These are phyloP conservation scores for Pseudogymnoascus sp. DNA, from an alignment of 2,329 filamentous ascomycete species.

Conservation along the genomic window DNA sequence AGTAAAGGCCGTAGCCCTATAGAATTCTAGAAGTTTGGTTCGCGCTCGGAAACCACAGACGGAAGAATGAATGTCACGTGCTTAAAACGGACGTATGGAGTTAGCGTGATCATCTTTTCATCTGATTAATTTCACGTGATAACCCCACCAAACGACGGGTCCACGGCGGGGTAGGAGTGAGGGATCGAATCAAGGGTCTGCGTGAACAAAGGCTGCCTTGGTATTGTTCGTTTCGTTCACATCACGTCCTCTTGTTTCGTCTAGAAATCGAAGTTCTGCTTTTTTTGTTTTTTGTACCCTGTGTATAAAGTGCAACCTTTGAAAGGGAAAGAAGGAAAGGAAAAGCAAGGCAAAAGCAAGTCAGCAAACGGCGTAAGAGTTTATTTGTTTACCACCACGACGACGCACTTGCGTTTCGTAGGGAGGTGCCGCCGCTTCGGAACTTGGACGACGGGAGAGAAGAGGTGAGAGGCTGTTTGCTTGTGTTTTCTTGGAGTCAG, in stretches of 20 bases:
- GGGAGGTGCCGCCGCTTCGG: not conserved
- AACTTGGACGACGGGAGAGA: not conserved
- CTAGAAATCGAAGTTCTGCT: not conserved
- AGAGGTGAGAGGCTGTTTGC: constrained; percentile 11
- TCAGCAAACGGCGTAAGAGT: no score
- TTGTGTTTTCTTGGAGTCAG: constrained; percentile 17
- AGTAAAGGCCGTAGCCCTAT: no score
- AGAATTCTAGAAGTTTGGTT: no score
- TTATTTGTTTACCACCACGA: not conserved
- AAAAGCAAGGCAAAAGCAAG: not conserved
- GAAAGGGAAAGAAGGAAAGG: not conserved
- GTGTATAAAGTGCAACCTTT: not conserved
- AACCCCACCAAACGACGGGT: not conserved
- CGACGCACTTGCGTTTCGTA: not conserved
- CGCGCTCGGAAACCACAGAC: no score
- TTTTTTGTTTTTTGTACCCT: not conserved
- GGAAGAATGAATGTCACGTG: no score
- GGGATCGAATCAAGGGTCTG: no score
- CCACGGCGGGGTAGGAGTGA: not conserved
- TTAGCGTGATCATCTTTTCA: not conserved
- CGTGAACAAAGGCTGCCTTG: not conserved
- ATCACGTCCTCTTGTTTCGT: not conserved
- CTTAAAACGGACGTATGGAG: no score
- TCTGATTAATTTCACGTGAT: not conserved
- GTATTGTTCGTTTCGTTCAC: not conserved